Conservation (phyloP, 352 stramenopile species). For the Pythium phragmiticola region DNA sequence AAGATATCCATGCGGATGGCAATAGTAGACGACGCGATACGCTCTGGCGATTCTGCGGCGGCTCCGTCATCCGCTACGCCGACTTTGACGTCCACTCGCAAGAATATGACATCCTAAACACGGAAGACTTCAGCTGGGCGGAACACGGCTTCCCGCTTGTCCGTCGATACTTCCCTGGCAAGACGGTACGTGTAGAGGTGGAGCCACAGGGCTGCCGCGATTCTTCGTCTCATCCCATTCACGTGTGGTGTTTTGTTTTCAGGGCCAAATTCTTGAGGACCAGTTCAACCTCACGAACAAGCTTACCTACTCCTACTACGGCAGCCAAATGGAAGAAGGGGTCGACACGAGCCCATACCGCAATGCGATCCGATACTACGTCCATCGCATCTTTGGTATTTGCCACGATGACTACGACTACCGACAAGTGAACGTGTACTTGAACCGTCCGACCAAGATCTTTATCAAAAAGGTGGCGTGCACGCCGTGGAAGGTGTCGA, state of each 20-base stretch:
- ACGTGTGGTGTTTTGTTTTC: neutral
- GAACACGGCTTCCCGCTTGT: constrained; percentile 88
- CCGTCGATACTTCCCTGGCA: constrained; percentile 78
- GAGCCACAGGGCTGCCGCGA: too few relatives aligned
- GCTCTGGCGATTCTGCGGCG: constrained; percentile 82
- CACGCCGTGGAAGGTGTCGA: constrained; percentile 79
- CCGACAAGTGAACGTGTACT: constrained; percentile 73
- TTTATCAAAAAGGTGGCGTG: constrained; percentile 88
- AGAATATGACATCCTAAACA: constrained; percentile 83
- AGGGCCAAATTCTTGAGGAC: constrained; percentile 81
- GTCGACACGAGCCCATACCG: constrained; percentile 83
- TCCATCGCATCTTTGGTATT: constrained; percentile 87
- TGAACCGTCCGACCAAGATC: constrained; percentile 85
- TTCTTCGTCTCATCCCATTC: too few relatives aligned
- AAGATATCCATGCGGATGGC: constrained; percentile 32
- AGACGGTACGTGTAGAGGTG: constrained; percentile 34
- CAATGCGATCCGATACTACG: constrained; percentile 86
- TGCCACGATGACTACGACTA: constrained; percentile 90
- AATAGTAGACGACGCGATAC: constrained; percentile 50
- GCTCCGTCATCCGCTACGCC: constrained; percentile 72
- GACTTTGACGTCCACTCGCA: constrained; percentile 86
- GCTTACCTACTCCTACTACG: constrained; percentile 82
- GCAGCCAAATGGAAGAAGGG: constrained; percentile 48
- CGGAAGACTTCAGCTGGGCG: constrained; percentile 88
- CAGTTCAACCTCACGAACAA: constrained; percentile 86